Base-by-base conservation (phyloP, 1,284 basidiomycete genomes). In the Pseudozyma thailandica region DNA sequence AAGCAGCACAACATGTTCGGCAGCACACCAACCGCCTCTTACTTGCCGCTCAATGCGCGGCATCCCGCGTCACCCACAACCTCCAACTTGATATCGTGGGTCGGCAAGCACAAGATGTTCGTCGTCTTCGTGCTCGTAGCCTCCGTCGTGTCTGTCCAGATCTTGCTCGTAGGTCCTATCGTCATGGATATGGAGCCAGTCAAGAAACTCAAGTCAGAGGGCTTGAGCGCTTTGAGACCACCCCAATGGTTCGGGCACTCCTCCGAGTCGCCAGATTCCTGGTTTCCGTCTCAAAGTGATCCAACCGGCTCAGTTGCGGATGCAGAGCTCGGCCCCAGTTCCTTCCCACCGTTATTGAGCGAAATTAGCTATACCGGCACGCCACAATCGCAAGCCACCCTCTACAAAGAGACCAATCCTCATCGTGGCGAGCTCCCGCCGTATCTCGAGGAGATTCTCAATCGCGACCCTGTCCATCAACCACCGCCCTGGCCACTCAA, bases 401-500 rank as follows among this genome's bases (percentile, higher is more conserved):
- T 61, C 26, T 75, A 76, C 61, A 50, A 53, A n/a, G 47, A 71
- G 33, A 49, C 50, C 13, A 57, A 79, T 25, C 77, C 77, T 3
- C 77, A 79, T 49, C 65, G 64, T 5, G 77, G 77, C 35, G 70
- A 74, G 46, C 42, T 77, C 9, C 66, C 74, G 1, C 53, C 56
- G 0, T 51, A 56, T 20, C 53, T 74, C 23, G 55, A 71, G 21
- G 16, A 21, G 12, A 10, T 76, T 10, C 56, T 79, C 16, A 54
- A 61, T 9, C 35, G 51, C 10, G 63, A 69, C 4, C 77, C 77
- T 6, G 25, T 52, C n/a, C 62, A 71, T 10, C 52, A 53, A 2
- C 62, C 61, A 10, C 76, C 74, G 6, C 66, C 75, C 9, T 51
- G 56, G 53, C 72, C 75, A 2, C 42, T 26, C 12, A 60, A 61